Evolutionary conservation across 257 asterid species (phyloP).

Genomic region (Solanum peruvianum): DNA sequence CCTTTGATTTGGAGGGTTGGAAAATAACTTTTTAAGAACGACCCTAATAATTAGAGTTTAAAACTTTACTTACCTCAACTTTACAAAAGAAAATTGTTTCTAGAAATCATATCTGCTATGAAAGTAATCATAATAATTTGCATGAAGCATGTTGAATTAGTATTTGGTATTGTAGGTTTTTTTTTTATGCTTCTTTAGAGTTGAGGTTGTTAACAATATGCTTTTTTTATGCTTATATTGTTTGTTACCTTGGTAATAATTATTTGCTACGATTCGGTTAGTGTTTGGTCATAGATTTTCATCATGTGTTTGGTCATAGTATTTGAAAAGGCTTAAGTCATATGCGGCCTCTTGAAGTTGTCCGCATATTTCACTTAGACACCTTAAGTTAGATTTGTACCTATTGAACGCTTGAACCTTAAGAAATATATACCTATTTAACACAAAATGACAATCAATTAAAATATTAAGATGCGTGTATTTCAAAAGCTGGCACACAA

Average conservation of each 20-base stretch:
- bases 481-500: no score
- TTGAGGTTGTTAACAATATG: not conserved
- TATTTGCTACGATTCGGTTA: not conserved
- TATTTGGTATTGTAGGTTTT: not conserved
- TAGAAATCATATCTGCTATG: not conserved
- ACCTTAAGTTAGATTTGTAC: no score
- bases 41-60: not conserved
- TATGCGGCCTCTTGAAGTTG: no score
- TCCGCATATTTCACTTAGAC: no score
- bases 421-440: no score
- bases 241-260: not conserved
- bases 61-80: not conserved
- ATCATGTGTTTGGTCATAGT: no score
- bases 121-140: not conserved
- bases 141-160: not conserved
- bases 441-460: no score
- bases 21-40: not conserved
- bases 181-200: not conserved
- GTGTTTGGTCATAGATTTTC: no score
- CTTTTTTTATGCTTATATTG: not conserved
- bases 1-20: not conserved
- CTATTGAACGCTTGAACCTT: no score
- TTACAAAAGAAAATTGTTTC: not conserved
- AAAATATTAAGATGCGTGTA: no score
- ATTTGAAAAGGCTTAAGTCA: no score